phyloP scores from a whole-genome alignment of 495 filamentous ascomycete species.

The Aspergillus ostianus region DNA sequence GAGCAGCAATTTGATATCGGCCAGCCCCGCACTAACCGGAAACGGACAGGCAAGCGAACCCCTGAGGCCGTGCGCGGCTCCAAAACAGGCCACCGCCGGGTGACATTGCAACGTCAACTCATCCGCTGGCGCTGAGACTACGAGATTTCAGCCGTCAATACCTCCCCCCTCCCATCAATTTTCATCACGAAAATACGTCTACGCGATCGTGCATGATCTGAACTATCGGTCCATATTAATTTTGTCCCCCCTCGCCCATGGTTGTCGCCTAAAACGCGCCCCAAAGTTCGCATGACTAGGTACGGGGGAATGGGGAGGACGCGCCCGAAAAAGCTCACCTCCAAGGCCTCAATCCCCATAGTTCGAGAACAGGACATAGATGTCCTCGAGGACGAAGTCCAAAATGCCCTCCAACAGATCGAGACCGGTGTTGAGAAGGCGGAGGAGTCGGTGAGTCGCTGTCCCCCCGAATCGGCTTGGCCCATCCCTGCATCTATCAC shows the following conservation, averaged over 20 bases:
- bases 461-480: slow-evolving; percentile 32
- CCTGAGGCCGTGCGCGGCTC: slow-evolving; percentile 48
- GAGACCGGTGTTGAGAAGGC: slow-evolving; percentile 95
- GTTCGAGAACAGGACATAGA: slow-evolving; percentile 90
- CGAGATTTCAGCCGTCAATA: slow-evolving; percentile 58
- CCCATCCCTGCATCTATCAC: slow-evolving; percentile 49
- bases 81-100: slow-evolving; percentile 45
- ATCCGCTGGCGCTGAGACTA: slow-evolving; percentile 45
- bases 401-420: slow-evolving; percentile 70
- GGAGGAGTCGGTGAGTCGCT: slow-evolving; percentile 88
- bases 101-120: slow-evolving; percentile 64
- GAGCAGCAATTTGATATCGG: slow-evolving; percentile 44
- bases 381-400: slow-evolving; percentile 63
- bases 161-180: slow-evolving; percentile 46
- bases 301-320: slow-evolving; percentile 53
- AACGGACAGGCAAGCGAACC: slow-evolving; percentile 45
- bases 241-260: slow-evolving; percentile 44
- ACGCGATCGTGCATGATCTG: slow-evolving; percentile 54
- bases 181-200: slow-evolving; percentile 56
- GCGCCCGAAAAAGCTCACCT: slow-evolving; percentile 87
- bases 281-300: slow-evolving; percentile 66
- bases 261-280: slow-evolving; percentile 46
- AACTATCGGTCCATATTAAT: slow-evolving; percentile 43
- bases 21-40: slow-evolving; percentile 49
- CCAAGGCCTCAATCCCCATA: slow-evolving; percentile 80